Base-by-base conservation (phyloP, 257 asterid species). In the Cynanchum wilfordii region DNA sequence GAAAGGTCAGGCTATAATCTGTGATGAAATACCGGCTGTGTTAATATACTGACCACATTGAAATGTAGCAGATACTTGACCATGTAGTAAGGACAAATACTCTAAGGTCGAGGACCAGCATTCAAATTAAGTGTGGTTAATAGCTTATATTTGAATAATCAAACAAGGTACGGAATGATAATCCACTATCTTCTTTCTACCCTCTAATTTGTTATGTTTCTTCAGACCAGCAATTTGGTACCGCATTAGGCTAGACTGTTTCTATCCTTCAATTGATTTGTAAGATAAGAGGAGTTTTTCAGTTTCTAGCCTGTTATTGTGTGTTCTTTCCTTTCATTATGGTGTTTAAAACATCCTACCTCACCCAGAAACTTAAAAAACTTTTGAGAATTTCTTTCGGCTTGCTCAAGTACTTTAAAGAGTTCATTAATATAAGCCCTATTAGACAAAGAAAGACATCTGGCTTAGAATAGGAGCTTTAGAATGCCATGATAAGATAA, bases 11-110 rank as follows among this genome's bases (percentile, higher is more conserved):
- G 73, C 66, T 29, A 67, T 50, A 4, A 70, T 8, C 13, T 16
- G 22, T 50, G 30, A 65, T 51, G 54, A 74, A 8, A 64, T 40
- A 13, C 33, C 47, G 11, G 77, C 54, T 50, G 62, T 60, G 64
- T 64, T 24, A 15, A 30, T 33, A n/a, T 17, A 50, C 66, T 16
- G 10, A 33, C 40, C 54, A 36, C 54, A 50, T 51, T 15, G 50
- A 1, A 15, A 1, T 42, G 55, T 4, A 58, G 59, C 64, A 58
- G 64, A 58, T 25, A 25, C 13, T 16, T 22, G 63, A 56, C 33
- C 24, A n/a, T 55, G 30, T 22, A 15, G 11, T 56, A 45, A 66
- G 47, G 57, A 67, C 2, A 67, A 6, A 5, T 24, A 4, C 42
- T 10, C 36, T n/a, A 10, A 47, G 13, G 20, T 9, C 15, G 33